Base-by-base conservation (phyloP, 345 rosid genomes). In the Brassica rapa region DNA sequence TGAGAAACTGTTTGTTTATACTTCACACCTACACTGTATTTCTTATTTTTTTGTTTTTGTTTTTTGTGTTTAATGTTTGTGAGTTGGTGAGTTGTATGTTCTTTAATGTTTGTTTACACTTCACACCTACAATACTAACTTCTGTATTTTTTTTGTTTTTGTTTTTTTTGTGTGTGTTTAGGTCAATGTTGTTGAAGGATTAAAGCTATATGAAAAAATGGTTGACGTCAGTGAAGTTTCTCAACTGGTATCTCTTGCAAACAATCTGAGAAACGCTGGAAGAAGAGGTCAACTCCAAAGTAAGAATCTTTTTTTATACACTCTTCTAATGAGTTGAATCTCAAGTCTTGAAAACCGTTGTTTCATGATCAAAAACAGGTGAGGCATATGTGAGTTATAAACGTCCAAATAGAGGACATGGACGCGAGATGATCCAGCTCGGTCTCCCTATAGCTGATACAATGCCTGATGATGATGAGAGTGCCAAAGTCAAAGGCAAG, bases 121-220 rank as follows among this genome's bases (percentile, higher is more conserved):
- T 53, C 27, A 23, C 6, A 16, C 25, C 68, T 53, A 8, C 2
- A 15, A 70, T 16, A 35, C 32, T 43, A 6, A 25, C 46, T 35
- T 72, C 8, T 33, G 60, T 30, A 65, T n/a, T 21, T 70, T 19
- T 14, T 19, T 19, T 27, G 3, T 27, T 27, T 12, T 43, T 14
- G n/a, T 49, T n/a, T 19, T 19, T 19, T 51, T 14, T 73, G 62
- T 59, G 1, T 67, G 3, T 61, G 76, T 62, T 53, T 77, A 95
- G 99, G 94, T 95, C 57, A 93, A 95, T 77, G 94, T 89, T 72
- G 99, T 89, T 39, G 99, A 95, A 75, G 99, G 98, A 82, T 76
- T 95, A 75, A 87, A 88, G 84, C 63, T 91, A 72, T 89, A 90
- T 59, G 99, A 88, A 27, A 81, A 84, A 41, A 82, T 89, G 76